phyloP scores from a whole-genome alignment of 2,329 filamentous ascomycete genomes.

The Cladosporium sphaerospermum region DNA sequence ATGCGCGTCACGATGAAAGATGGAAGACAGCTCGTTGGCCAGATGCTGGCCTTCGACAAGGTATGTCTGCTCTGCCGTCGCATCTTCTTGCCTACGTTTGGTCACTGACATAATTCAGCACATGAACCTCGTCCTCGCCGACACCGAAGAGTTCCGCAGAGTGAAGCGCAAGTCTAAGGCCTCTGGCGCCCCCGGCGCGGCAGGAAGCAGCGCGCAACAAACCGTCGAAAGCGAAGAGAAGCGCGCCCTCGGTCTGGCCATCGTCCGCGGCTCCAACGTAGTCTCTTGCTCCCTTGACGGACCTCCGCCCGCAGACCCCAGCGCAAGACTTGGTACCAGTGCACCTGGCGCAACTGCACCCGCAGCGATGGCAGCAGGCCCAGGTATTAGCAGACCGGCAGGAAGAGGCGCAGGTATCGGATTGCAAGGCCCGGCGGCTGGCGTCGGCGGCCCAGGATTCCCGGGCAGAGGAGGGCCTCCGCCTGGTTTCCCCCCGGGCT shows the following conservation, averaged over 20 bases:
- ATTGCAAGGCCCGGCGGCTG: slow-evolving; percentile 80
- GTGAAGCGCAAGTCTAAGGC: slow-evolving; percentile 81
- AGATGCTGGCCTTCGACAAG: slow-evolving; percentile 99
- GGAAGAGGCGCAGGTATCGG: slow-evolving; percentile 73
- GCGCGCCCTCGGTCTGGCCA: slow-evolving; percentile 89
- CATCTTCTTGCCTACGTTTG: background rate
- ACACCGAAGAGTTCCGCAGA: slow-evolving; percentile 95
- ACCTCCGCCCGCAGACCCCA: slow-evolving; percentile 88
- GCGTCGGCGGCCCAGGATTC: slow-evolving; percentile 73
- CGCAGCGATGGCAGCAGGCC: slow-evolving; percentile 70
- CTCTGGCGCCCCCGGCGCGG: slow-evolving; percentile 57
- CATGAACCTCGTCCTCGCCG: slow-evolving; percentile 98
- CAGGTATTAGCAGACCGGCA: slow-evolving; percentile 84
- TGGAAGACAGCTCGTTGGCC: slow-evolving; percentile 90
- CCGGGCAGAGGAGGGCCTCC: slow-evolving; percentile 43
- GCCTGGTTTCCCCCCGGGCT: slow-evolving; percentile 31
- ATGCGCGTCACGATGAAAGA: slow-evolving; percentile 96
- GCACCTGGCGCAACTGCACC: slow-evolving; percentile 54
- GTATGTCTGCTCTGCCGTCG: slow-evolving; percentile 40
- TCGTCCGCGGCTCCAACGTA: slow-evolving; percentile 89
- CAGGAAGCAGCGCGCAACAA: slow-evolving; percentile 44
- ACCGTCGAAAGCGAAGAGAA: slow-evolving; percentile 91
- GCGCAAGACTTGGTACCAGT: slow-evolving; percentile 75
- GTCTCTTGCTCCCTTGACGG: slow-evolving; percentile 94
- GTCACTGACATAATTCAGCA: slow-evolving; percentile 52